Conservation (phyloP, 2,329 filamentous ascomycete species). For the Scedosporium apiospermum region DNA sequence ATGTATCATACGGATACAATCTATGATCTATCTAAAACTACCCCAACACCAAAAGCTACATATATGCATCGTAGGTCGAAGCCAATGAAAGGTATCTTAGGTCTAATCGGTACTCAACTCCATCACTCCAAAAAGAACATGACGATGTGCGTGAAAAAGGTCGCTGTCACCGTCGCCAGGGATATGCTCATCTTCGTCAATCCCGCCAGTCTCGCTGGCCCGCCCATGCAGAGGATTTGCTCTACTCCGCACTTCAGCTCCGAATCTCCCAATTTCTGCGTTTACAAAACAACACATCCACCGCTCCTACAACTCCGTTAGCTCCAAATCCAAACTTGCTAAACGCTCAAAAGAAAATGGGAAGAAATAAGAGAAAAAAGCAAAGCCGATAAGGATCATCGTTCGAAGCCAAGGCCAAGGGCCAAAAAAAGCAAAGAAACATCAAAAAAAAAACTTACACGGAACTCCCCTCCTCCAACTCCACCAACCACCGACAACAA, state of each 20-base stretch:
- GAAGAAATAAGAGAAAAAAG: not conserved
- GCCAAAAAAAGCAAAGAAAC: not conserved
- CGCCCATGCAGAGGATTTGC: too few relatives aligned
- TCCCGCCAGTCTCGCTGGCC: too few relatives aligned
- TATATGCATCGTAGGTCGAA: not conserved
- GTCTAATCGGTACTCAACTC: not conserved
- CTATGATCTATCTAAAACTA: not conserved
- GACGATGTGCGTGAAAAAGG: too few relatives aligned
- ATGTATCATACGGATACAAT: too few relatives aligned
- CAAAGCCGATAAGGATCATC: not conserved
- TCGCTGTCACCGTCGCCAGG: too few relatives aligned
- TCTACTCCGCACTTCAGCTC: too few relatives aligned
- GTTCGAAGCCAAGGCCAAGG: not conserved
- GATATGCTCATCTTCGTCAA: too few relatives aligned
- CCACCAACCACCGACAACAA: slow-evolving; percentile 66
- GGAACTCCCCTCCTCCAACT: slow-evolving; percentile 67
- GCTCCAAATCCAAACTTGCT: not conserved
- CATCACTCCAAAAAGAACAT: too few relatives aligned
- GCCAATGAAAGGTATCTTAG: not conserved
- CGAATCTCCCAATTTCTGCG: not conserved
- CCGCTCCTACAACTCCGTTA: not conserved
- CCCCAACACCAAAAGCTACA: not conserved
- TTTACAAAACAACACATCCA: not conserved
- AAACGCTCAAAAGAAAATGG: not conserved
- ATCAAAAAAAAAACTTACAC: slow-evolving; percentile 19